Conservation (phyloP, 1,139 yeast genomes). For the Protomyces macrosporus region DNA sequence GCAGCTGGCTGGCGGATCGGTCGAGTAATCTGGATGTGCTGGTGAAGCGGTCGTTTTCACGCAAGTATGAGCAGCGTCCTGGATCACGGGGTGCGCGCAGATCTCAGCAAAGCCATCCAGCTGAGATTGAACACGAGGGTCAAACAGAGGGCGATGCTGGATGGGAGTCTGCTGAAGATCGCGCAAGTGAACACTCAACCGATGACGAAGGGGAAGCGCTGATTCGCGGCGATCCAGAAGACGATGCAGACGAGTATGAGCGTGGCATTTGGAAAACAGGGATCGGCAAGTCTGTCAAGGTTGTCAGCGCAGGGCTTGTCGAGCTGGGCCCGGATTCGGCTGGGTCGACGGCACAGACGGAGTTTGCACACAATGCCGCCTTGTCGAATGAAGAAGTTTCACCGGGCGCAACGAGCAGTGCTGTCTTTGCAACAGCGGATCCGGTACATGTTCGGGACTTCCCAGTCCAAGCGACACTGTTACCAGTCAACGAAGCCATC, state of each 20-base stretch:
- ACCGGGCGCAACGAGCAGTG: neutral
- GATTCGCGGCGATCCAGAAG: neutral
- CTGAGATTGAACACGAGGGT: neutral
- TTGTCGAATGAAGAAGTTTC: neutral
- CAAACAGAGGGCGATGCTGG: neutral
- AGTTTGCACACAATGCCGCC: neutral
- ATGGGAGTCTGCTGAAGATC: neutral
- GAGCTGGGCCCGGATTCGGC: neutral
- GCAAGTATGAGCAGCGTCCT: constrained; percentile 3
- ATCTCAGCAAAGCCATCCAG: too few species aligned
- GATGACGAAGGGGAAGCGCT: constrained; percentile 2
- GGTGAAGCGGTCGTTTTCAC: constrained; percentile 15
- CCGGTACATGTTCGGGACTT: neutral
- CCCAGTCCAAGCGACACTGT: too few species aligned
- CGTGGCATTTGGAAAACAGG: constrained; percentile 23
- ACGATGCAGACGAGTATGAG: constrained; percentile 18
- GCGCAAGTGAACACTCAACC: neutral
- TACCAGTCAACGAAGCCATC: neutral
- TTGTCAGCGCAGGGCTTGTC: neutral
- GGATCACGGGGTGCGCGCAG: neutral
- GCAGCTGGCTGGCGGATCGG: constrained; percentile 7
- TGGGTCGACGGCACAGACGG: too few species aligned
- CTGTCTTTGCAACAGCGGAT: neutral
- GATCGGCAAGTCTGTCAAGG: constrained; percentile 14
- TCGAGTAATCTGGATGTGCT: constrained; percentile 3